Conservation (phyloP, 768 basidiomycete species). For the Cyclocybe cylindracea region DNA sequence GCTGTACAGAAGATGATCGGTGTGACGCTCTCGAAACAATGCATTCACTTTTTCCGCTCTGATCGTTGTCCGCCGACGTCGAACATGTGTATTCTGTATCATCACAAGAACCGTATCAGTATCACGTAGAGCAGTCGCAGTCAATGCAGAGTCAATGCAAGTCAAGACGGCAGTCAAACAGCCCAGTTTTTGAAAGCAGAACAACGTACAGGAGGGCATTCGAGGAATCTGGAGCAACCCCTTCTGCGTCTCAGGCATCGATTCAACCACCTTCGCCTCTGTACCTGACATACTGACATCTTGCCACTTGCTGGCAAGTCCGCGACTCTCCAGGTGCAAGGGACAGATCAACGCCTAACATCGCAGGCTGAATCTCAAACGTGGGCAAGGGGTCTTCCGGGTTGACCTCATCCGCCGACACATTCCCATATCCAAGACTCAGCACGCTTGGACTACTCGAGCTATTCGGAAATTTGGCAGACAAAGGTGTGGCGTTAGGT, state of each 20-base stretch:
- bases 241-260: constrained; percentile 16
- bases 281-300: constrained; percentile 30
- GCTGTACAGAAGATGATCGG: constrained; percentile 74
- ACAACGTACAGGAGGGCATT: constrained; percentile 25
- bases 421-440: constrained; percentile 13
- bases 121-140: too few relatives aligned
- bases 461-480: constrained; percentile 14
- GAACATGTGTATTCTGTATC: constrained; percentile 63
- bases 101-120: neutral
- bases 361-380: constrained; percentile 80
- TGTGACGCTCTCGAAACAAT: constrained; percentile 54
- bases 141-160: too few relatives aligned
- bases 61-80: constrained; percentile 81
- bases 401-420: constrained; percentile 42
- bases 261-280: constrained; percentile 40
- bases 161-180: too few relatives aligned
- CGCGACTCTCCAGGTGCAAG: constrained; percentile 83
- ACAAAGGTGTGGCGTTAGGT: constrained; percentile 12
- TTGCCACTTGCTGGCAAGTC: constrained; percentile 66
- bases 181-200: neutral
- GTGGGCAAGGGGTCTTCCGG: constrained; percentile 76
- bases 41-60: constrained; percentile 82
- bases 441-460: constrained; percentile 12
- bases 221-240: constrained; percentile 15
- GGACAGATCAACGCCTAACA: constrained; percentile 86